Evolutionary conservation across 148 eudicot species (phyloP).

Genomic region (Silene latifolia): DNA sequence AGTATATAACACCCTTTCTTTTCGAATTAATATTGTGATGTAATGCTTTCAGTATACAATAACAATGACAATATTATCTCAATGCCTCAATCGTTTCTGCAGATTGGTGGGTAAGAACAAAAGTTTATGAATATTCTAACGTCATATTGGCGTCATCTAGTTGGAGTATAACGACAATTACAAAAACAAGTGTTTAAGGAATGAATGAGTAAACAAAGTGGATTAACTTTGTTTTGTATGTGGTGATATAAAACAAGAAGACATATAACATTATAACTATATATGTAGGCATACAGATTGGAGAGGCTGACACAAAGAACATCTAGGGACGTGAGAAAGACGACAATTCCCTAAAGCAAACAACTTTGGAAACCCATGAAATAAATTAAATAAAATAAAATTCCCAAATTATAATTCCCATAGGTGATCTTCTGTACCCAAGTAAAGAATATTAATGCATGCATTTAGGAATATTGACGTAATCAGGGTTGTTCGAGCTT

Average conservation of each 20-base stretch:
- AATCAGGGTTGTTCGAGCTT: no score
- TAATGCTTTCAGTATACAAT: no score
- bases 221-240: constrained; percentile 17
- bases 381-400: neutral
- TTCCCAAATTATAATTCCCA: constrained; percentile 35
- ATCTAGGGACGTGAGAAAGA: constrained; percentile 83
- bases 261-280: neutral
- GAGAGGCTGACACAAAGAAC: constrained; percentile 58
- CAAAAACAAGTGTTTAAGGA: constrained; percentile 28
- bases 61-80: no score
- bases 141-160: neutral
- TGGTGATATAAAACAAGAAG: constrained; percentile 9
- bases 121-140: no score
- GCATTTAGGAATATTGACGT: no score
- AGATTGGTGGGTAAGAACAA: no score
- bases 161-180: constrained; percentile 14
- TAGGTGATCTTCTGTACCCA: constrained; percentile 33
- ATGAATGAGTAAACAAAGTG: constrained; percentile 28
- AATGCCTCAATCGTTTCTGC: no score
- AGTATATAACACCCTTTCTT: no score
- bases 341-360: constrained; percentile 50
- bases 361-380: constrained; percentile 39
- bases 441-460: constrained; percentile 39
- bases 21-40: no score
- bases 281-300: constrained; percentile 3